Percentiles rank a stretch among this genome's conserved stretches.
Evolutionary conservation across 2,329 filamentous ascomycete genomes (phyloP).

Genomic region (Fusarium siculi): DNA sequence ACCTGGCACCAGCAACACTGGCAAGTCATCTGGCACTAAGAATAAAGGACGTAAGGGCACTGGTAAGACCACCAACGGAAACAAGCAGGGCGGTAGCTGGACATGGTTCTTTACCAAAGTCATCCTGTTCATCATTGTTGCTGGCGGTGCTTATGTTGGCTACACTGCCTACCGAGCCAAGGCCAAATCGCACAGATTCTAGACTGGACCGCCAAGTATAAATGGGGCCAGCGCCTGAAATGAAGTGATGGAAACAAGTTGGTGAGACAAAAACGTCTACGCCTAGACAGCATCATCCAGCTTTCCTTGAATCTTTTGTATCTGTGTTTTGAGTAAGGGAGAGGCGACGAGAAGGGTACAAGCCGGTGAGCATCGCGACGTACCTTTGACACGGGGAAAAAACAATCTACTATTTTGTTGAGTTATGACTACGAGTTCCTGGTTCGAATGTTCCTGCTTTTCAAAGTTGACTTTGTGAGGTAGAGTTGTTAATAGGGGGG

Average conservation of each 20-base stretch:
- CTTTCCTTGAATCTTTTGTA: slow-evolving; percentile 25
- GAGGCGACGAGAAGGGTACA: slow-evolving; percentile 18
- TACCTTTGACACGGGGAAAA: slow-evolving; percentile 23
- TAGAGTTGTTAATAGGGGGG: neutral
- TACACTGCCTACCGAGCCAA: slow-evolving; percentile 84
- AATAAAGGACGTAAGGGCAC: slow-evolving; percentile 51
- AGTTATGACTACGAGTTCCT: neutral
- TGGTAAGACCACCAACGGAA: slow-evolving; percentile 46
- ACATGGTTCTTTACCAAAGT: slow-evolving; percentile 81
- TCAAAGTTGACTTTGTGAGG: neutral
- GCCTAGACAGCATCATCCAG: slow-evolving; percentile 23
- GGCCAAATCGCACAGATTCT: slow-evolving; percentile 69
- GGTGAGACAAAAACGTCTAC: slow-evolving; percentile 16
- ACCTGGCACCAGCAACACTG: slow-evolving; percentile 56
- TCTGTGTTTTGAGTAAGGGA: slow-evolving; percentile 31
- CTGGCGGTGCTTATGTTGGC: slow-evolving; percentile 83
- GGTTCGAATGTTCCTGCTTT: neutral
- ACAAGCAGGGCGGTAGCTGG: slow-evolving; percentile 63
- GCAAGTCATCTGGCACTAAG: slow-evolving; percentile 50
- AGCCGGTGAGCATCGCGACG: slow-evolving; percentile 23
- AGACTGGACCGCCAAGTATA: slow-evolving; percentile 29
- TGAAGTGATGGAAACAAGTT: slow-evolving; percentile 1
- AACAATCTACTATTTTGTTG: slow-evolving; percentile 25
- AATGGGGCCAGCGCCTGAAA: neutral
- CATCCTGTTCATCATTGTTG: slow-evolving; percentile 75